Base-by-base conservation (phyloP, 1,284 basidiomycete species). In the Ceratobasidium sp. region DNA sequence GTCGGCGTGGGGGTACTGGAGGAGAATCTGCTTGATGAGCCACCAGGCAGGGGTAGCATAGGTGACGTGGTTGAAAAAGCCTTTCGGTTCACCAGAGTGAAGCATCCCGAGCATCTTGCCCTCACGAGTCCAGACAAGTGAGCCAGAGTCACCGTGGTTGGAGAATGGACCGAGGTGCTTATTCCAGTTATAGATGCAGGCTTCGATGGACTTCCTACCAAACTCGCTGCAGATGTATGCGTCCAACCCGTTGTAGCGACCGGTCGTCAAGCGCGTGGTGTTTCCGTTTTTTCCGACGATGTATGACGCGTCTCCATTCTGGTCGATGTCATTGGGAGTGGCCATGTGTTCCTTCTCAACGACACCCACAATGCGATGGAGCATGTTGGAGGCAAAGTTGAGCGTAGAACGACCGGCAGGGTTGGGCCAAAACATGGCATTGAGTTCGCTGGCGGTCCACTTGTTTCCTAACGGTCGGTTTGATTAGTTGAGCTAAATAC, bases 211-310 rank as follows among this genome's bases (percentile, higher is more conserved):
- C 79, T 83, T 81, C 28, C 82, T 46, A 44, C 83, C 84, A 67
- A 69, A 33, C 49, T 82, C 81, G 63, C 83, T 77, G 44, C 53
- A 80, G 56, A 61, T 40, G 33, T 55, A 64, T 58, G 75, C 83
- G 12, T 78, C 83, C 0, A 86, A 66, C 46, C 84, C 85, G 7
- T 84, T 80, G 49, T 83, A 85, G 80, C 84, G 82, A 80, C 86
- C 86, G 18, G 86, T 61, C 33, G 85, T 87, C 79, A 86, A 81
- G 82, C 84, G 83, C 63, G 86, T 86, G 15, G 82, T 81, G 79
- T 79, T 80, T 67, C 83, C 84, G 78, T 84, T 71, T 80, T 86
- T 85, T 42, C 26, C 82, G 69, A 85, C 84, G 58, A 83, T 82
- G 77, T 69, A 82, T n/a, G 82, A 83, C 67, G 71, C 83, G 75